Evolutionary conservation across 1,284 basidiomycete genomes (phyloP).

Genomic region (Pseudozyma flocculosa): DNA sequence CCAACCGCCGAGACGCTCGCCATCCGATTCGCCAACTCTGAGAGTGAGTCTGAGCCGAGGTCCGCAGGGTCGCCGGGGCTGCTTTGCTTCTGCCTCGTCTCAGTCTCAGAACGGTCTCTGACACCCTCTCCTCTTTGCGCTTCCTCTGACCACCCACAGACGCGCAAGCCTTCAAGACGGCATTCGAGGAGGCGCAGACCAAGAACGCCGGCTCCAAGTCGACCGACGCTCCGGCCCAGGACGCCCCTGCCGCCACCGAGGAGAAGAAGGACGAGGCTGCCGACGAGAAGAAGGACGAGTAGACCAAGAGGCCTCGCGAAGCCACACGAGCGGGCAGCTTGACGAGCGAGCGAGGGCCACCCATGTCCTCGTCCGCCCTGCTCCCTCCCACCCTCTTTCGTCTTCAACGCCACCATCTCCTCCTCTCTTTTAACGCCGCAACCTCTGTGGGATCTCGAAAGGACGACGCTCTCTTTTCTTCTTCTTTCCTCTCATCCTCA

Average conservation of each 20-base stretch:
- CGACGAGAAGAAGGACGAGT: constrained; percentile 25
- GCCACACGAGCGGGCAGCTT: too few species aligned
- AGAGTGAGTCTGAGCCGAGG: constrained; percentile 70
- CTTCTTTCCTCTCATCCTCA: too few species aligned
- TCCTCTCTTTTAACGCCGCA: too few species aligned
- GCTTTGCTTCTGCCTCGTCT: too few species aligned
- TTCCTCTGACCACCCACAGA: constrained; percentile 12
- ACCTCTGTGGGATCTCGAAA: too few species aligned
- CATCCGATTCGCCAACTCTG: constrained; percentile 95
- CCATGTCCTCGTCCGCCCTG: too few species aligned
- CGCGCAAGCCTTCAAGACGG: constrained; percentile 55
- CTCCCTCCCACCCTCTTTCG: too few species aligned
- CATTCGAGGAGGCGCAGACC: constrained; percentile 50
- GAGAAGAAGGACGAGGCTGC: constrained; percentile 14
- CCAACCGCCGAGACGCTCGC: constrained; percentile 91
- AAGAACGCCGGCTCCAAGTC: constrained; percentile 34
- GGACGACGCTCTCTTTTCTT: too few species aligned
- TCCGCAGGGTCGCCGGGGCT: neutral
- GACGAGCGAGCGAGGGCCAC: too few species aligned
- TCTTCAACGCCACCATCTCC: too few species aligned
- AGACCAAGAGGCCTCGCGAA: constrained; percentile 10
- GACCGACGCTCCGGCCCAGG: constrained; percentile 15
- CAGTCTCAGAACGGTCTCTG: too few species aligned
- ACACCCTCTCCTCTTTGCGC: constrained; percentile 3
- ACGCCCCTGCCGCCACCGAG: constrained; percentile 10